Conservation (phyloP, 768 basidiomycete species). For the Leccinum broughii region DNA sequence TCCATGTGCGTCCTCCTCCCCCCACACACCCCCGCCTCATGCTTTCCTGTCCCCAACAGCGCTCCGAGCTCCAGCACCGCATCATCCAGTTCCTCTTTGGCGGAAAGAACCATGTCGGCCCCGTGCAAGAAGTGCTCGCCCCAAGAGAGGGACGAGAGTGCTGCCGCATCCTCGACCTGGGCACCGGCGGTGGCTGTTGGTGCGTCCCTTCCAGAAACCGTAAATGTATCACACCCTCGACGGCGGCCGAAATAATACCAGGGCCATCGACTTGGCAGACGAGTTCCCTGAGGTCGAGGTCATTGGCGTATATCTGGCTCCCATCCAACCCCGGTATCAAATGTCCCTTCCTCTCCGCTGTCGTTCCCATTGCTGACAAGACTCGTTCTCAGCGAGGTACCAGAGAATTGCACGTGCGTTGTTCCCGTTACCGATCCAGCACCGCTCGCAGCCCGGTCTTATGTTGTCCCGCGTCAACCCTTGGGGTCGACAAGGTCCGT, state of each 20-base stretch:
- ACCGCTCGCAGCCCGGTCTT: constrained; percentile 5
- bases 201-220: constrained; percentile 27
- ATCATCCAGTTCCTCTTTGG: constrained; percentile 64
- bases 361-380: constrained; percentile 15
- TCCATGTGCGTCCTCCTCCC: constrained; percentile 43
- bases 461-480: no score
- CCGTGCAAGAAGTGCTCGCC: constrained; percentile 55
- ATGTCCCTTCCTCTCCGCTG: neutral
- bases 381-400: constrained; percentile 49
- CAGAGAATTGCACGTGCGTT: constrained; percentile 71
- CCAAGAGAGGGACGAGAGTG: constrained; percentile 32
- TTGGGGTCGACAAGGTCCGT: no score
- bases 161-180: constrained; percentile 59
- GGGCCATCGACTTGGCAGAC: constrained; percentile 74
- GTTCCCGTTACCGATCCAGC: neutral
- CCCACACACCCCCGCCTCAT: neutral
- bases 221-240: constrained; percentile 1
- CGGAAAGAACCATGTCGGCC: constrained; percentile 67
- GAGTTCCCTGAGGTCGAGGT: constrained; percentile 68
- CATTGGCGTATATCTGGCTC: constrained; percentile 69
- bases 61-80: constrained; percentile 61
- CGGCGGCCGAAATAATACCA: constrained; percentile 26
- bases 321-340: constrained; percentile 66
- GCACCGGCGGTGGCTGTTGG: constrained; percentile 68
- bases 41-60: constrained; percentile 38